Evolutionary conservation across 2,329 filamentous ascomycete genomes (phyloP).

Genomic region (Aspergillus udagawae): DNA sequence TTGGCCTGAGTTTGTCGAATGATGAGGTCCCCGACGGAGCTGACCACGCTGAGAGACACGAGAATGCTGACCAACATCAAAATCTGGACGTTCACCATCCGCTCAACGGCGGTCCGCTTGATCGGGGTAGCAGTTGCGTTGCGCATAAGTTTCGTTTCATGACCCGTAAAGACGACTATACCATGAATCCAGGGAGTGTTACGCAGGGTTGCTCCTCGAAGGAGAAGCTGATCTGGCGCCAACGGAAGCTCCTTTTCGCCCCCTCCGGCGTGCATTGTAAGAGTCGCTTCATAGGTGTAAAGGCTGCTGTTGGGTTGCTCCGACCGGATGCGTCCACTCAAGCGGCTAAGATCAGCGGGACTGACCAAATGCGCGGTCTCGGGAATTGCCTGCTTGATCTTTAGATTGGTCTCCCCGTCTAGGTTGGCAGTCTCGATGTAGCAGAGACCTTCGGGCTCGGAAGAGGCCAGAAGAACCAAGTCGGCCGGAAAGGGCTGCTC

Average conservation of each 20-base stretch:
- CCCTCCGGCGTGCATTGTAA: slow-evolving; percentile 85
- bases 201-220: slow-evolving; percentile 86
- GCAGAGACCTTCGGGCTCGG: slow-evolving; percentile 93
- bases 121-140: slow-evolving; percentile 97
- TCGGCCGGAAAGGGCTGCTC: slow-evolving; percentile 95
- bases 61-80: slow-evolving; percentile 84
- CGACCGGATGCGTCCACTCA: slow-evolving; percentile 82
- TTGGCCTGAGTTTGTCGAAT: slow-evolving; percentile 61
- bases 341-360: slow-evolving; percentile 74
- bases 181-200: slow-evolving; percentile 98
- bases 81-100: slow-evolving; percentile 89
- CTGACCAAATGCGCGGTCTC: slow-evolving; percentile 88
- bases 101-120: slow-evolving; percentile 94
- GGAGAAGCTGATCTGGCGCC: slow-evolving; percentile 85
- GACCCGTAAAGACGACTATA: slow-evolving; percentile 92
- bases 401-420: slow-evolving; percentile 96
- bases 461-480: slow-evolving; percentile 85
- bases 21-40: slow-evolving; percentile 85
- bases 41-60: slow-evolving; percentile 78
- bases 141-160: slow-evolving; percentile 98
- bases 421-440: slow-evolving; percentile 98
- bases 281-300: slow-evolving; percentile 94
- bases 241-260: slow-evolving; percentile 89
- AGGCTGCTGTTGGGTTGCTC: slow-evolving; percentile 98
- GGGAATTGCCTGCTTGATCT: slow-evolving; percentile 95